Evolutionary conservation across 257 asterid genomes (phyloP).

Genomic region (Solanum lycopersicoides): DNA sequence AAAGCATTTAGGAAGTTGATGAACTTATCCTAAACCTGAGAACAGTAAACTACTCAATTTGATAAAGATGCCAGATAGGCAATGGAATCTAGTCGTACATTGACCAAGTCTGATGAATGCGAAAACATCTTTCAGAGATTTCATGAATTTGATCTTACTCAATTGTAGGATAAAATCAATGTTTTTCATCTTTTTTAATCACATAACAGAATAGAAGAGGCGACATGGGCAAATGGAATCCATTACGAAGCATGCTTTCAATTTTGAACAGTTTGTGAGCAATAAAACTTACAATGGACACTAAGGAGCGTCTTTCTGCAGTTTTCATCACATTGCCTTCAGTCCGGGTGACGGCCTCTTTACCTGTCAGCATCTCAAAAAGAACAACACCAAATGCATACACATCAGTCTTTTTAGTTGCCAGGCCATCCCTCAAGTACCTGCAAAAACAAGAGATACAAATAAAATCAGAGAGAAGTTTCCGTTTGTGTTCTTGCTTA

Average conservation of each 20-base stretch:
- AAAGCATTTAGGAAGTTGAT: not conserved
- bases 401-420: constrained; percentile 83
- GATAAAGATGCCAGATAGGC: not conserved
- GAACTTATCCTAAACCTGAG: not conserved
- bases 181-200: not conserved
- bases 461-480: constrained; percentile 5
- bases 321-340: constrained; percentile 31
- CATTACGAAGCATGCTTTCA: not conserved
- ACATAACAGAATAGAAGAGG: not conserved
- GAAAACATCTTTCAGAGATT: not conserved
- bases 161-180: not conserved
- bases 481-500: not conserved
- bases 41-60: not conserved
- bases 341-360: constrained; percentile 60
- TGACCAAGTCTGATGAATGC: not conserved
- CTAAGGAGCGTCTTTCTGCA: constrained; percentile 80
- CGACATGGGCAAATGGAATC: not conserved
- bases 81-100: not conserved
- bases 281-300: constrained; percentile 65
- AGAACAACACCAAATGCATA: constrained; percentile 93
- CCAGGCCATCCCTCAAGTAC: constrained; percentile 82
- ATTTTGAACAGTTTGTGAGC: not conserved
- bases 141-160: not conserved
- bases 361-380: constrained; percentile 82
- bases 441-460: constrained; percentile 25